These are phyloP conservation scores for Irpex sp. DNA, from an alignment of 1,284 basidiomycete genomes.

Conservation along the genomic window DNA sequence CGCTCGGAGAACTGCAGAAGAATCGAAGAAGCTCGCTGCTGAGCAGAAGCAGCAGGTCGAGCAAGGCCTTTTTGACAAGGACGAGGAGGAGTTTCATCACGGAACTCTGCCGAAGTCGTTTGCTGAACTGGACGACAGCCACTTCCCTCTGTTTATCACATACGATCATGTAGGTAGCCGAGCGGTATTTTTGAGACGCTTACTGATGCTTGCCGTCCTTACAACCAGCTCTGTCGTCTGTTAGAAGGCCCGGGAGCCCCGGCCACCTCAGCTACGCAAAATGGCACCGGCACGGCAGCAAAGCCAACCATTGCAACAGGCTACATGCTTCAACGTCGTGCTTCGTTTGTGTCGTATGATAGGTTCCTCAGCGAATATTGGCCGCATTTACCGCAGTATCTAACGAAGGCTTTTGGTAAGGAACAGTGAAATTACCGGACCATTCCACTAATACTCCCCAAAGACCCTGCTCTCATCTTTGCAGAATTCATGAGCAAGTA, in stretches of 20 bases:
- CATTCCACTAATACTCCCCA: background rate
- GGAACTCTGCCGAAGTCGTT: conserved; percentile 52
- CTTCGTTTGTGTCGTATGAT: conserved; percentile 43
- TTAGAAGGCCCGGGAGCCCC: conserved; percentile 27
- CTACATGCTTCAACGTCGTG: conserved; percentile 23
- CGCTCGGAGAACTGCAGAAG: conserved; percentile 34
- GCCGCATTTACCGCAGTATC: conserved; percentile 54
- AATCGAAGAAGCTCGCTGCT: conserved; percentile 29
- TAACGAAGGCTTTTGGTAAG: conserved; percentile 57
- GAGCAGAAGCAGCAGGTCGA: conserved; percentile 24
- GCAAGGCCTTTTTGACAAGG: conserved; percentile 40
- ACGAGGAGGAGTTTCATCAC: conserved; percentile 45
- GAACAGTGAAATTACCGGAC: too few relatives aligned
- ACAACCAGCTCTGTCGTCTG: conserved; percentile 37
- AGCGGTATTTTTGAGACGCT: background rate
- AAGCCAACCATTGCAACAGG: conserved; percentile 16
- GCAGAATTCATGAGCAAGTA: conserved; percentile 62
- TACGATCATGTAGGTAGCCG: conserved; percentile 51
- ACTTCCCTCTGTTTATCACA: conserved; percentile 73
- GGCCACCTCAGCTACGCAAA: background rate
- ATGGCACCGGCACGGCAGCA: conserved; percentile 22
- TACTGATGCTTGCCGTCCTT: background rate
- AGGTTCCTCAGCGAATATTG: conserved; percentile 56
- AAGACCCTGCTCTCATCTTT: conserved; percentile 63
- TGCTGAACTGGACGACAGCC: conserved; percentile 50